Conservation (phyloP, 1,284 basidiomycete genomes). For the Exobasidium cylindrosporum region DNA sequence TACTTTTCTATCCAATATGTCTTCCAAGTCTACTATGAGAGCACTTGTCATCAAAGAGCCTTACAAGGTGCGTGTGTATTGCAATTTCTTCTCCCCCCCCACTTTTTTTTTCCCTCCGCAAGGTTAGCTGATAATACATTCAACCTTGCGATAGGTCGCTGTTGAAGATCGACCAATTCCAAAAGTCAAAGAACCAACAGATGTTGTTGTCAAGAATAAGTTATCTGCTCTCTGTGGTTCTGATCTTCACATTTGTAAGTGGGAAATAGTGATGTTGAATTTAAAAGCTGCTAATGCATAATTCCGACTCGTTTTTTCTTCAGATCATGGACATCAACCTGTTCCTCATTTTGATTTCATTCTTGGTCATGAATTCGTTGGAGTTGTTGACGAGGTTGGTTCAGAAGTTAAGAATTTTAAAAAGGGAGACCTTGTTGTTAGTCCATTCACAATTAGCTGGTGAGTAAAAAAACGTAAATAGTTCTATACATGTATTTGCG, state of each 20-base stretch:
- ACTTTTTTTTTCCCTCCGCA: not conserved
- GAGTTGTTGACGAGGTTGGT: slow-evolving; percentile 72
- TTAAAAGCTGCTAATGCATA: not conserved
- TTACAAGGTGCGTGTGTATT: too few relatives aligned
- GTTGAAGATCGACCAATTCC: slow-evolving; percentile 48
- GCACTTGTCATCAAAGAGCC: slow-evolving; percentile 45
- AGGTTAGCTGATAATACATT: not conserved
- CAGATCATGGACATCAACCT: slow-evolving; percentile 33
- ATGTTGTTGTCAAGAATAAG: slow-evolving; percentile 46
- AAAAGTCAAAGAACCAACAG: slow-evolving; percentile 24
- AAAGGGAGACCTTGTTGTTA: slow-evolving; percentile 77
- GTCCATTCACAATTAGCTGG: slow-evolving; percentile 80
- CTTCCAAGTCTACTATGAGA: slow-evolving; percentile 26
- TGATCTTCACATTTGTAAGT: slow-evolving; percentile 64
- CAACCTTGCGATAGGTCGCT: too few relatives aligned
- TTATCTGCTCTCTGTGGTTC: slow-evolving; percentile 71
- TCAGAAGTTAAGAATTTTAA: slow-evolving; percentile 66
- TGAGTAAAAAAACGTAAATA: too few relatives aligned
- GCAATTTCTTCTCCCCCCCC: not conserved
- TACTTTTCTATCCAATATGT: not conserved
- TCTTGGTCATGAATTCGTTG: slow-evolving; percentile 79
- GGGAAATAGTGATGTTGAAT: not conserved
- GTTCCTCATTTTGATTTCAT: slow-evolving; percentile 38
- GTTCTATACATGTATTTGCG: not conserved
- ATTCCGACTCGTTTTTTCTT: not conserved